Evolutionary conservation across 2,329 filamentous ascomycete species (phyloP).

Genomic region (Ascochyta koolunga): DNA sequence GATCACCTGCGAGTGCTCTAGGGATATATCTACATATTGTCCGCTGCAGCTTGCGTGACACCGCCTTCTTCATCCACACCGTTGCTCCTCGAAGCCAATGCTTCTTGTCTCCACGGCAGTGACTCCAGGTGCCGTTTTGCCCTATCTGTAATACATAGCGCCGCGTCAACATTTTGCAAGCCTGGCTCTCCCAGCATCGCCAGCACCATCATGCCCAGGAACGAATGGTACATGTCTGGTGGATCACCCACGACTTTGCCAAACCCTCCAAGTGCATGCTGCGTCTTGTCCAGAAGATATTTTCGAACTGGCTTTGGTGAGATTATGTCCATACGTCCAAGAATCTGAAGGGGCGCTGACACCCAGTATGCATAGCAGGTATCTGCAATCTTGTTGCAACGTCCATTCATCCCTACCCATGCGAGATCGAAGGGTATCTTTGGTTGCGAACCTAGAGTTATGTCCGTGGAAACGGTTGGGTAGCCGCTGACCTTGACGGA

Average conservation of each 20-base stretch:
- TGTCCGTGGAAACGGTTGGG: conserved; percentile 33
- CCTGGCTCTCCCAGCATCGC: conserved; percentile 73
- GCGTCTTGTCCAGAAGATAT: conserved; percentile 84
- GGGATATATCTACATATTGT: conserved; percentile 7
- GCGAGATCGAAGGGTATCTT: conserved; percentile 63
- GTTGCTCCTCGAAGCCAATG: conserved; percentile 16
- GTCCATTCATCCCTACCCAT: conserved; percentile 83
- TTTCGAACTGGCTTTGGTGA: conserved; percentile 66
- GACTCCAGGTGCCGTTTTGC: conserved; percentile 48
- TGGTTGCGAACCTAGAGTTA: conserved; percentile 58
- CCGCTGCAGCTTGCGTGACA: conserved; percentile 2
- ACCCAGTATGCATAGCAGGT: conserved; percentile 98
- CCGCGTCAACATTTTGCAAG: conserved; percentile 74
- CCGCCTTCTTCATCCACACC: not conserved
- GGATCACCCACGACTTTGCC: conserved; percentile 55
- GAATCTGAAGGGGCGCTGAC: conserved; percentile 61
- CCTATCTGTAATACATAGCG: conserved; percentile 74
- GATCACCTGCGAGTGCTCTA: conserved; percentile 1
- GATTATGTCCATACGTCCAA: conserved; percentile 60
- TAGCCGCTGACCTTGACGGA: conserved; percentile 44
- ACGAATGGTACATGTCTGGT: conserved; percentile 82
- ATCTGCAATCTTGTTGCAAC: conserved; percentile 88
- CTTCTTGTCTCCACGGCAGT: conserved; percentile 44
- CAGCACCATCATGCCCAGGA: conserved; percentile 82
- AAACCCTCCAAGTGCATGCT: conserved; percentile 73